Evolutionary conservation across 1,284 basidiomycete genomes (phyloP), one percentile per base, ranked within the genome.

Genomic region (Fomes fomentarius): DNA sequence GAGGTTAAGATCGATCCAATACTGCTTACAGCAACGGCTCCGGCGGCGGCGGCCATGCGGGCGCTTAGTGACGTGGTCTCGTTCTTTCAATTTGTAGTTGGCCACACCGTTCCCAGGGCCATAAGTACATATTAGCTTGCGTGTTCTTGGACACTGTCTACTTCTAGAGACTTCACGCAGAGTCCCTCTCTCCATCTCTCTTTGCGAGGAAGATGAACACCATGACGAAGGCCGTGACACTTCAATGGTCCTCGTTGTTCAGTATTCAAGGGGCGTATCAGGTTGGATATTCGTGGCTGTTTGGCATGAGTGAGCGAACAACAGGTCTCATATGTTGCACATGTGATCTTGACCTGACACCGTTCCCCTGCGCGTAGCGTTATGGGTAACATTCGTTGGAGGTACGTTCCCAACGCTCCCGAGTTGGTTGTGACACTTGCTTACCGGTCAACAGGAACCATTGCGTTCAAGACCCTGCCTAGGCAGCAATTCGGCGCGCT

Each of bases 401-500:
- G 85, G 83, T 80, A 62, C 46, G 71, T 61, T n/a, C n/a, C n/a
- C n/a, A n/a, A n/a, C n/a, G n/a, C n/a, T n/a, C n/a, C n/a, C 45
- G 21, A 25, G 33, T 12, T 31, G 26, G 11, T 15, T 19, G 33
- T 17, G n/a, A 12, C 41, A 31, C 26, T 14, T 34, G 9, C 11
- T 21, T 26, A 12, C 37, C 19, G n/a, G 22, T 41, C 22, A 11
- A 33, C 49, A 84, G 83, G 85, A 17, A 64, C 84, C 2, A 87
- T 88, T 61, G 82, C 85, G 0, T 81, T 74, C 64, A 82, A 72
- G 66, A 64, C 80, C 15, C 72, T 87, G 43, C 81, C 84, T 85
- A 79, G 85, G 46, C 83, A 88, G 50, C 84, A 88, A 56, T 94
- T 94, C 61, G 83, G 87, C n/a, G 74, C 79, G 38, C 79, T 94